These are phyloP conservation scores for Daedaleopsis sinensis DNA, from an alignment of 768 basidiomycete species.

Conservation along the genomic window DNA sequence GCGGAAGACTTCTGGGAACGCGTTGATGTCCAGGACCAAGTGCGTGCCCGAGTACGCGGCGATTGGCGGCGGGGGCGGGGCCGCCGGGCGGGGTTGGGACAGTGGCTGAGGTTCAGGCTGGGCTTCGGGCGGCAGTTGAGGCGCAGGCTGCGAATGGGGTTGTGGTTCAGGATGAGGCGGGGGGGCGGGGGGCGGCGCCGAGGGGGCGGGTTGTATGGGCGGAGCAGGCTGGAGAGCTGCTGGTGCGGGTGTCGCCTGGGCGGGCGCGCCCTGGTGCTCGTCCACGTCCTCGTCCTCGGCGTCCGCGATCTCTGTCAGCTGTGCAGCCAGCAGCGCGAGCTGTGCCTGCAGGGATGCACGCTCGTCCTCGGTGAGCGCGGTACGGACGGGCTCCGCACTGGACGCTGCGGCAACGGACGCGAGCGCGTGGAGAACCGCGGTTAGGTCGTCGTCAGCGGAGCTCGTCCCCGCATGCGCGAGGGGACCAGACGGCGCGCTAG, in stretches of 20 bases:
- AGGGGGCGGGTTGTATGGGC: background rate
- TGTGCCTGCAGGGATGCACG: slow-evolving; percentile 76
- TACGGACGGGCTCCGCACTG: slow-evolving; percentile 11
- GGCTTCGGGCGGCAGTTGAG: background rate
- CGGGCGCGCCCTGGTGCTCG: slow-evolving; percentile 29
- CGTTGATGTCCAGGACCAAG: slow-evolving; percentile 27
- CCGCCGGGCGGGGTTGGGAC: background rate
- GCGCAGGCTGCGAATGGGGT: background rate
- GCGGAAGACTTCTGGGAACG: slow-evolving; percentile 24
- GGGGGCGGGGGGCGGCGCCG: background rate
- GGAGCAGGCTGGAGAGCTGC: background rate
- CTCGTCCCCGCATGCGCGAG: background rate
- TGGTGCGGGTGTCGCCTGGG: background rate
- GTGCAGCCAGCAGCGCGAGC: slow-evolving; percentile 71
- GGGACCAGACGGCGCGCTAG: background rate
- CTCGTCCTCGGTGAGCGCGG: slow-evolving; percentile 43
- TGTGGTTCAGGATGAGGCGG: background rate
- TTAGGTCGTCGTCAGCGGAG: slow-evolving; percentile 19
- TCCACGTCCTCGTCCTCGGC: slow-evolving; percentile 32
- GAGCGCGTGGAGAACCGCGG: slow-evolving; percentile 6
- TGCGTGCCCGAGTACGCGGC: slow-evolving; percentile 13
- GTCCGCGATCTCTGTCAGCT: slow-evolving; percentile 68
- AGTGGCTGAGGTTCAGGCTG: background rate
- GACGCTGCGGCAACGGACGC: slow-evolving; percentile 11
- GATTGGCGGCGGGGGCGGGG: slow-evolving; percentile 11